Percentiles rank a stretch among this genome's conserved stretches.
Evolutionary conservation across 2,329 filamentous ascomycete species (phyloP).

Genomic region (Plectosphaerella cucumerina): DNA sequence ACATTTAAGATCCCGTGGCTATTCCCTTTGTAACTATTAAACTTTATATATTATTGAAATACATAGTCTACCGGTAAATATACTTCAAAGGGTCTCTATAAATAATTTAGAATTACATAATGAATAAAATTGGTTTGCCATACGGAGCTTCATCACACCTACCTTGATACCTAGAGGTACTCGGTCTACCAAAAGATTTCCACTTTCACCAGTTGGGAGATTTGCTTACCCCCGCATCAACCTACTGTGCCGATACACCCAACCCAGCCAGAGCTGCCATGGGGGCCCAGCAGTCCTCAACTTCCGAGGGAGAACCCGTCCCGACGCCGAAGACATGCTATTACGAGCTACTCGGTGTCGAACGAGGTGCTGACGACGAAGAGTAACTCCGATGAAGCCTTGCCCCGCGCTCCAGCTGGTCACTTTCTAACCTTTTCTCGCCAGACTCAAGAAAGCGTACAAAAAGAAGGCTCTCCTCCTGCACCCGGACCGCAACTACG

Average conservation of each 20-base stretch:
- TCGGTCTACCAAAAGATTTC: no score
- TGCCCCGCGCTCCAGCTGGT: not conserved
- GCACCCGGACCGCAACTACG: constrained; percentile 90
- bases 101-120: no score
- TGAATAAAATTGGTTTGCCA: no score
- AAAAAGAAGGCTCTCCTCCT: constrained; percentile 85
- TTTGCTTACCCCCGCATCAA: no score
- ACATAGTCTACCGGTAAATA: no score
- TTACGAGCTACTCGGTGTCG: constrained; percentile 78
- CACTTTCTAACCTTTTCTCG: constrained; percentile 5
- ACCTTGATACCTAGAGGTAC: no score
- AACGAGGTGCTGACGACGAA: constrained; percentile 70
- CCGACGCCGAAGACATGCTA: constrained; percentile 64
- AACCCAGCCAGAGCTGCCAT: constrained; percentile 24
- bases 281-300: constrained; percentile 54
- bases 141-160: no score
- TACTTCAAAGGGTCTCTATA: no score
- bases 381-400: constrained; percentile 50
- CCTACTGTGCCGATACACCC: constrained; percentile 4
- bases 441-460: constrained; percentile 89
- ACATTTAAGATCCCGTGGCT: no score
- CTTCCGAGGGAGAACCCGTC: constrained; percentile 18
- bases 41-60: no score
- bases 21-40: no score
- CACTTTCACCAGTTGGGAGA: no score